A percentile compares a stretch with the other conserved stretches of the same genome.
phyloP scores from a whole-genome alignment of 768 basidiomycete species.

The Naganishia friedmannii region DNA sequence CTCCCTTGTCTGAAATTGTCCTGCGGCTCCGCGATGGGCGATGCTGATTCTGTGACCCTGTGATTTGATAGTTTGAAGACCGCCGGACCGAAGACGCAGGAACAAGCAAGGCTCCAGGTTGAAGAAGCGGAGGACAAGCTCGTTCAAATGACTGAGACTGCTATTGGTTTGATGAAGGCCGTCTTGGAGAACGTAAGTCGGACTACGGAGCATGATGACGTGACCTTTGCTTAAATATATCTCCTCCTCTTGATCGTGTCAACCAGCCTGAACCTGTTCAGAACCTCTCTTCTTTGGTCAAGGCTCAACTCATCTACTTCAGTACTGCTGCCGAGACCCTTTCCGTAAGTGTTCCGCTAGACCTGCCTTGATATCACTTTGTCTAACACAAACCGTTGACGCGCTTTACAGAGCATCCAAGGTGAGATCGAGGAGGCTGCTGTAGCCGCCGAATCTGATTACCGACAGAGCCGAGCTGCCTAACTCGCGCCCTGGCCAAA shows the following conservation, averaged over 20 bases:
- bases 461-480: conserved; percentile 61
- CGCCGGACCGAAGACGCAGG: conserved; percentile 71
- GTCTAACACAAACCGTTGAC: conserved; percentile 3
- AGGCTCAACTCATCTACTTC: conserved; percentile 65
- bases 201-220: background rate
- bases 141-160: conserved; percentile 95
- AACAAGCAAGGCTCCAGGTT: conserved; percentile 80
- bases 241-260: background rate
- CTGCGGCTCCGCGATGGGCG: background rate
- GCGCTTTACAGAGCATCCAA: conserved; percentile 59
- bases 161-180: conserved; percentile 95
- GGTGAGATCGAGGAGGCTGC: conserved; percentile 90
- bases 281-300: conserved; percentile 85
- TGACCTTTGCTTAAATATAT: background rate
- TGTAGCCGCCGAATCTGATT: conserved; percentile 90
- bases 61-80: conserved; percentile 70
- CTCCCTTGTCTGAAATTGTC: background rate
- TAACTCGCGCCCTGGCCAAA: conserved; percentile 23
- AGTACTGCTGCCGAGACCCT: conserved; percentile 53
- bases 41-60: conserved; percentile 9
- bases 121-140: conserved; percentile 71
- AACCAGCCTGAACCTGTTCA: conserved; percentile 87
- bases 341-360: conserved; percentile 51
- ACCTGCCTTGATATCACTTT: background rate
- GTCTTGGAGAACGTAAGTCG: conserved; percentile 87